phyloP scores from a whole-genome alignment of 2,329 filamentous ascomycete species.

The Pyrenophora graminea region DNA sequence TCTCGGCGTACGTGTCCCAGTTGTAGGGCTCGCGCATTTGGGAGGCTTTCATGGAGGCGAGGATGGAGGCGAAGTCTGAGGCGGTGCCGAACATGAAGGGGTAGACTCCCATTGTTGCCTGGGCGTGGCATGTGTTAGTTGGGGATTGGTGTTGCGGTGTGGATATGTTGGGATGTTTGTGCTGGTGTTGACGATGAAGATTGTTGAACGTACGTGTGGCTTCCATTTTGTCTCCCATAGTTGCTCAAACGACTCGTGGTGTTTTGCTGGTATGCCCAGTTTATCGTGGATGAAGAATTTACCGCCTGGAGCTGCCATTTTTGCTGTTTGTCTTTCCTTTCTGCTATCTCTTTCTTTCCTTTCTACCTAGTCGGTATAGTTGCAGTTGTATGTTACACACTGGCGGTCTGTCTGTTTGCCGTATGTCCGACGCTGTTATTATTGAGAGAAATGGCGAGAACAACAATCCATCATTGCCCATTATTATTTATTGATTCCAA shows the following conservation, averaged over 20 bases:
- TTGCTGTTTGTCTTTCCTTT: constrained; percentile 1
- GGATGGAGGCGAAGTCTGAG: constrained; percentile 72
- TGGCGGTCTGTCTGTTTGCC: not conserved
- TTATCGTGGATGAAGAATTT: constrained; percentile 55
- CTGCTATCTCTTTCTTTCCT: not conserved
- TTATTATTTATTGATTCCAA: not conserved
- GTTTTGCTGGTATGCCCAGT: constrained; percentile 47
- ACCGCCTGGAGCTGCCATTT: constrained; percentile 49
- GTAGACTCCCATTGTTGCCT: constrained; percentile 63
- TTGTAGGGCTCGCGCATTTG: constrained; percentile 67
- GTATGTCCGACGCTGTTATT: no score
- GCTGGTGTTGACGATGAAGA: not conserved
- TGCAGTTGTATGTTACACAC: not conserved
- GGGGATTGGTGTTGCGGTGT: not conserved
- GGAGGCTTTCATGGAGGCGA: constrained; percentile 64
- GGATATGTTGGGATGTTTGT: not conserved
- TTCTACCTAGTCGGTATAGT: not conserved
- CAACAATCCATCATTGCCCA: no score
- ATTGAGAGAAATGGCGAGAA: no score
- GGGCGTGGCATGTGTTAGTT: no score
- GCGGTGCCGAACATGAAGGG: constrained; percentile 74
- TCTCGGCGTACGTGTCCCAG: constrained; percentile 66
- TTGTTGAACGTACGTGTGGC: constrained; percentile 57
- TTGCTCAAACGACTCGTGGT: constrained; percentile 54
- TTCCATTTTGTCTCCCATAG: constrained; percentile 79